Conservation (phyloP, 139 green algal genomes). For the Yamagishiella unicocca region DNA sequence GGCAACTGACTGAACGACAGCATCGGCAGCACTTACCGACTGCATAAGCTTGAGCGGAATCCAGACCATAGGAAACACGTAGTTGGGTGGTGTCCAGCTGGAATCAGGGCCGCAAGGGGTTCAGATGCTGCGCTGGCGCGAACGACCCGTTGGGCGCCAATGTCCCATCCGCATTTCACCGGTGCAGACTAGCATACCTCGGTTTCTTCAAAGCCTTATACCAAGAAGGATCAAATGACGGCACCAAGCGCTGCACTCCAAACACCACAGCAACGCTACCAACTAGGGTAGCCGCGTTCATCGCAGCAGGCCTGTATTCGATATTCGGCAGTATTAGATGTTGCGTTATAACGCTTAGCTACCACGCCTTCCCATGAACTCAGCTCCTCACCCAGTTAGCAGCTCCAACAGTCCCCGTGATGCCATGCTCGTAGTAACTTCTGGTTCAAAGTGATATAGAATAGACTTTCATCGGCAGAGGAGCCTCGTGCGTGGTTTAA, state of each 20-base stretch:
- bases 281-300: not conserved
- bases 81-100: conserved; percentile 79
- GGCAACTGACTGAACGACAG: not conserved
- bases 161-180: too few species aligned
- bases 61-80: conserved; percentile 71
- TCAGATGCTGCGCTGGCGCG: not conserved
- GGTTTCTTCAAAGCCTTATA: conserved; percentile 64
- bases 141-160: too few species aligned
- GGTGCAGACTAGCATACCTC: not conserved
- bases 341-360: too few species aligned
- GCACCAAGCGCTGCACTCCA: conserved; percentile 44
- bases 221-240: conserved; percentile 30
- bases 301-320: not conserved
- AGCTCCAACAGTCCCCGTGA: conserved; percentile 14
- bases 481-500: too few species aligned
- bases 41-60: conserved; percentile 78
- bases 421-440: conserved; percentile 3
- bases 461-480: too few species aligned
- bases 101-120: too few species aligned
- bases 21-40: conserved; percentile 49
- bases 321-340: too few species aligned
- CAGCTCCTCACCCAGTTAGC: not conserved
- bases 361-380: too few species aligned
- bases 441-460: not conserved
- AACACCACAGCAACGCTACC: conserved; percentile 36